These are phyloP conservation scores for Thalassiosira hispida DNA, from an alignment of 352 stramenopile species.

Conservation along the genomic window DNA sequence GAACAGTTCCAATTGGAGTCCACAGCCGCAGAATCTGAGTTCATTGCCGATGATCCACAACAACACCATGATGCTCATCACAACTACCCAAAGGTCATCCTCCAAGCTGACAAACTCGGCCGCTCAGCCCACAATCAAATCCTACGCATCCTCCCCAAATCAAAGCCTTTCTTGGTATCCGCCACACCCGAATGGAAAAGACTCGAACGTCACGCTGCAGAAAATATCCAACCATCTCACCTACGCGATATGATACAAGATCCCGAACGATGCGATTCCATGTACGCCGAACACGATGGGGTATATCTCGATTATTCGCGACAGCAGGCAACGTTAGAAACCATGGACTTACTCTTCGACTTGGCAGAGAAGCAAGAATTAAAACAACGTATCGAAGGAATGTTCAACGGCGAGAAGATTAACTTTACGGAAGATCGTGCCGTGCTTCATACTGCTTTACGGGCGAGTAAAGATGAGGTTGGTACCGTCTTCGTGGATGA, in stretches of 20 bases:
- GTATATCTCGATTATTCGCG: conserved; percentile 95
- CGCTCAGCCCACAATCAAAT: conserved; percentile 30
- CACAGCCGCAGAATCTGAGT: background rate
- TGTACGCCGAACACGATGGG: conserved; percentile 92
- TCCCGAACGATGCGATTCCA: conserved; percentile 87
- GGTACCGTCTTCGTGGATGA: conserved; percentile 90
- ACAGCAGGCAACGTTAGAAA: conserved; percentile 90
- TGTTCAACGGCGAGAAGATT: conserved; percentile 94
- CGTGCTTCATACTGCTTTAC: conserved; percentile 96
- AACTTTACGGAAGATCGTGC: conserved; percentile 97
- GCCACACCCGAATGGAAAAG: conserved; percentile 72
- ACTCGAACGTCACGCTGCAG: conserved; percentile 66
- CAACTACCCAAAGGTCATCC: conserved; percentile 33
- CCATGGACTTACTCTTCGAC: conserved; percentile 91
- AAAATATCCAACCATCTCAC: conserved; percentile 89
- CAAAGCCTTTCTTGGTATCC: conserved; percentile 57
- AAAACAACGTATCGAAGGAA: conserved; percentile 88
- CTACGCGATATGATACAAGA: conserved; percentile 91
- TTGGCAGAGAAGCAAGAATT: conserved; percentile 90
- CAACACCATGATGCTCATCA: conserved; percentile 15
- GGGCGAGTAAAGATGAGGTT: conserved; percentile 73
- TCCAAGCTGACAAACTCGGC: conserved; percentile 31
- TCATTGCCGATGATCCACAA: conserved; percentile 1
- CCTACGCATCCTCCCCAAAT: conserved; percentile 8
- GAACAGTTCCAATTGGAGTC: conserved; percentile 4